Percentiles rank a stretch among this genome's conserved stretches.
These are phyloP conservation scores for Quercus mongolica DNA, from an alignment of 306 rosid species.

Conservation along the genomic window DNA sequence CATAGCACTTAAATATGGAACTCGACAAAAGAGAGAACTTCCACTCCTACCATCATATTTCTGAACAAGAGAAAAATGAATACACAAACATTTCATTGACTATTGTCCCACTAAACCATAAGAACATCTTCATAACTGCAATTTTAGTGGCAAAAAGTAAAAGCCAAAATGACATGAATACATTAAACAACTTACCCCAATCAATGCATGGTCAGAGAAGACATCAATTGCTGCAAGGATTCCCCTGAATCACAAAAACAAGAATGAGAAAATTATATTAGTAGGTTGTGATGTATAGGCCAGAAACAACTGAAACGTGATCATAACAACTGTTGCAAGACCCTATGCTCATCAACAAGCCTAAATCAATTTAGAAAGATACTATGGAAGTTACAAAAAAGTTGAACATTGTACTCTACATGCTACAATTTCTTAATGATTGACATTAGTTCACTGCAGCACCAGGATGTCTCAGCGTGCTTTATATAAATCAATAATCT, in stretches of 20 bases:
- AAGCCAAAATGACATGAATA: slow-evolving; percentile 5
- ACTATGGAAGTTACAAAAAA: not conserved
- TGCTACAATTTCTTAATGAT: not conserved
- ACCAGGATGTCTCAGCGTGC: no score
- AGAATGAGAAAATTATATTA: not conserved
- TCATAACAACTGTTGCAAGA: not conserved
- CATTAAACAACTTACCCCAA: slow-evolving; percentile 76
- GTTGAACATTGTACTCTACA: not conserved
- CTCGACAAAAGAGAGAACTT: no score
- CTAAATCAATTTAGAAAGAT: not conserved
- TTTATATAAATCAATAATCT: not conserved
- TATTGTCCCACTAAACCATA: not conserved
- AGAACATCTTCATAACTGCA: not conserved
- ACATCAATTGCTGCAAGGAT: slow-evolving; percentile 91
- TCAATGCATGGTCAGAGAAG: slow-evolving; percentile 70
- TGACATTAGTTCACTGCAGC: not conserved
- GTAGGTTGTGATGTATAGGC: not conserved
- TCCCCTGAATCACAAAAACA: slow-evolving; percentile 61
- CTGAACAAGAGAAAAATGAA: not conserved
- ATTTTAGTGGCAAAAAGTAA: not conserved
- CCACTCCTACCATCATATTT: no score
- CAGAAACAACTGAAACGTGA: not conserved
- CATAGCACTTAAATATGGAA: no score
- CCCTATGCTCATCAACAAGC: not conserved
- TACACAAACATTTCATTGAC: not conserved